phyloP scores from a whole-genome alignment of 768 basidiomycete genomes.

The Dacryopinax spathularia region DNA sequence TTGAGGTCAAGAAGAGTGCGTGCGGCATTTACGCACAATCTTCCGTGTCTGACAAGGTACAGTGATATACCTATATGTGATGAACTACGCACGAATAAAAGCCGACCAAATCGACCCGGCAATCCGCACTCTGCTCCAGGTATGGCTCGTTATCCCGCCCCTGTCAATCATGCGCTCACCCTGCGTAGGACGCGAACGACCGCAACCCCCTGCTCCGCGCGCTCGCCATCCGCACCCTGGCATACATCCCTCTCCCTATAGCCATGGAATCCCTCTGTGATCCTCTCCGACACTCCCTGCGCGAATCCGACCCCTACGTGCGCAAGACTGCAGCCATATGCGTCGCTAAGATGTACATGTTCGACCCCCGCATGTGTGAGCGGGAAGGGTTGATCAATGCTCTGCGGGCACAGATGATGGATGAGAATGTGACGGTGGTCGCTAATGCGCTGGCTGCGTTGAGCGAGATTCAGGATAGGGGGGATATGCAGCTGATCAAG shows the following conservation, averaged over 20 bases:
- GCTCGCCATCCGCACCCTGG: constrained; percentile 96
- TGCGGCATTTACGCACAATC: neutral
- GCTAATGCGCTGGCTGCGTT: constrained; percentile 93
- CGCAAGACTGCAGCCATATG: constrained; percentile 97
- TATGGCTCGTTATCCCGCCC: constrained; percentile 23
- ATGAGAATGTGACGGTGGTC: constrained; percentile 90
- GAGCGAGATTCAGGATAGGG: constrained; percentile 91
- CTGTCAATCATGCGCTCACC: constrained; percentile 10
- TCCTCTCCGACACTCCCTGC: constrained; percentile 79
- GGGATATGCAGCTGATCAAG: constrained; percentile 85
- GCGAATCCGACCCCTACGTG: constrained; percentile 93
- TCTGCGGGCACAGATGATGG: constrained; percentile 82
- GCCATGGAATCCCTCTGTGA: constrained; percentile 78
- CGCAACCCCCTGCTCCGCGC: constrained; percentile 94
- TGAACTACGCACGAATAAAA: constrained; percentile 89
- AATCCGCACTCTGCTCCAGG: constrained; percentile 80
- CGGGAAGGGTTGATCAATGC: constrained; percentile 80
- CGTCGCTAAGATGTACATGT: constrained; percentile 86
- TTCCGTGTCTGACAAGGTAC: constrained; percentile 1
- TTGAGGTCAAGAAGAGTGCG: constrained; percentile 99
- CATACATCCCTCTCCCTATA: constrained; percentile 85
- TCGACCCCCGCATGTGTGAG: constrained; percentile 76
- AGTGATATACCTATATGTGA: constrained; percentile 97
- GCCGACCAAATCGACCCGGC: constrained; percentile 88
- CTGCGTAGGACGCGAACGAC: constrained; percentile 79